Evolutionary conservation across 495 filamentous ascomycete species (phyloP), one percentile per base, ranked within the genome.

Genomic region (Cryomyces minteri): DNA sequence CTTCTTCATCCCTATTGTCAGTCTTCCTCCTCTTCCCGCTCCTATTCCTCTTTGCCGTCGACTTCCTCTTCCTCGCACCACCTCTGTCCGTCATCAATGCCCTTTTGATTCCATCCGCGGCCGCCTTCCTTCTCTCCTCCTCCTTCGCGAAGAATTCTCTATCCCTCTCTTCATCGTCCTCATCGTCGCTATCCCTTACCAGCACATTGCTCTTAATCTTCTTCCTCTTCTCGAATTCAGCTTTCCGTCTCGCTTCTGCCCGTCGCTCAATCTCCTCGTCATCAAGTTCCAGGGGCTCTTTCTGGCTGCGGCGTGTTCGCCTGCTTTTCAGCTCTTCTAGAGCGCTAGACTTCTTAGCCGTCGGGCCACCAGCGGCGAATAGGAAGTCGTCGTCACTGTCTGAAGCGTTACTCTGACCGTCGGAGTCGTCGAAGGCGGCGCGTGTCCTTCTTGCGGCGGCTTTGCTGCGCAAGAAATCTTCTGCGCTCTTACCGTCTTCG

Each of bases 131-230:
- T 48, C 68, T 61, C 47, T 70, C 62, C 58, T 71, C 69, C 60
- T 90, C 83, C n/a, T 67, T 62, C 5, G 56, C 55, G 63, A 87
- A 92, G 58, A 90, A 93, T 37, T 71, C 70, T 44, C 58, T 59
- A 54, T 83, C 74, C 36, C 66, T 65, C 42, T 80, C 77, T 32
- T 70, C 72, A 51, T 70, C 76, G 44, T 81, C 80, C n/a, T 68
- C 74, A 49, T 92, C 84, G 45, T 90, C 85, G 49, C 77, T 83
- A 33, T 76, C 73, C 49, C 79, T 70, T 33, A 98, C 80, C 58
- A 76, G 92, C 36, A 88, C 60, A 14, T 75, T 74, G 56, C 80
- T 87, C 68, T 94, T 95, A 59, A 93, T 83, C 58, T 80, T 80
- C 14, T 66, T 66, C 46, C 72, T 67, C 57, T 83, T 68, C 47